Percentiles rank a stretch among this genome's conserved stretches.
Evolutionary conservation across 257 asterid genomes (phyloP).

Genomic region (Plantago elongata): DNA sequence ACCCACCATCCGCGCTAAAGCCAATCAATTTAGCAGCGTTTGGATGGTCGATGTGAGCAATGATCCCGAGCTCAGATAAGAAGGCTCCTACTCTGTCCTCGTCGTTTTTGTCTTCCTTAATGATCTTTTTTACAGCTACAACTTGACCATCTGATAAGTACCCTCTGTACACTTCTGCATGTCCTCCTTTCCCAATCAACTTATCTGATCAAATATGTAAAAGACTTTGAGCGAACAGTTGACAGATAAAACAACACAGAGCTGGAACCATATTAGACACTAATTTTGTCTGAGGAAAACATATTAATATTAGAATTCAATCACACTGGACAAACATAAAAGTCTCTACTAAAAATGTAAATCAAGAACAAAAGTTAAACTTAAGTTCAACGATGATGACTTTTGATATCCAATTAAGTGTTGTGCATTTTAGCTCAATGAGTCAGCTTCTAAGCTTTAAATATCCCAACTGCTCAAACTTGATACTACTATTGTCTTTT

Average conservation of each 20-base stretch:
- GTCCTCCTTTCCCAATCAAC: conserved; percentile 92
- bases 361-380: conserved; percentile 12
- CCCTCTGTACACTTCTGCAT: conserved; percentile 91
- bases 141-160: conserved; percentile 61
- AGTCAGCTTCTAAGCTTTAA: not conserved
- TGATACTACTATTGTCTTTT: not conserved
- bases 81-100: conserved; percentile 78
- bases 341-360: not conserved
- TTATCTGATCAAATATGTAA: conserved; percentile 37
- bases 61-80: conserved; percentile 87
- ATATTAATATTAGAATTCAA: conserved; percentile 2
- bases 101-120: conserved; percentile 55
- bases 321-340: not conserved
- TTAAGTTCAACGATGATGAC: conserved; percentile 11
- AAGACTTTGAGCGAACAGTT: conserved; percentile 8
- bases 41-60: conserved; percentile 89
- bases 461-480: conserved; percentile 4
- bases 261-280: not conserved
- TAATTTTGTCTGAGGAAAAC: conserved; percentile 14
- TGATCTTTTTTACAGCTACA: conserved; percentile 85
- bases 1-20: conserved; percentile 62
- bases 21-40: conserved; percentile 85
- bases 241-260: not conserved
- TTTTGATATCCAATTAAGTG: not conserved
- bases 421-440: no score